These are phyloP conservation scores for Danielozyma ontarioensis DNA, from an alignment of 805 yeast genomes.

Conservation along the genomic window DNA sequence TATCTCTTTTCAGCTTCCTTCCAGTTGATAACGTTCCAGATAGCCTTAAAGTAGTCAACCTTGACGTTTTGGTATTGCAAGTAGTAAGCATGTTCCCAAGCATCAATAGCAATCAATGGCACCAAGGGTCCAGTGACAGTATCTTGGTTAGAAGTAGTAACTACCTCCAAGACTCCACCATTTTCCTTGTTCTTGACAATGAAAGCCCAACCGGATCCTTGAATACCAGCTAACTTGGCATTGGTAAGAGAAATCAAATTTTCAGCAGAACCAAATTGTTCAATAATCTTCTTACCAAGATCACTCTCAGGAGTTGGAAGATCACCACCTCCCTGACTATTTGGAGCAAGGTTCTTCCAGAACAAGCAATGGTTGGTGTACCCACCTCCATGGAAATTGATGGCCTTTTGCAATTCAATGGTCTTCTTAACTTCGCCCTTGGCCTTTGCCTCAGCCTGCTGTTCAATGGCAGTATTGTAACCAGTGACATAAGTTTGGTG, in stretches of 20 bases:
- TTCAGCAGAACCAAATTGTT: constrained; percentile 43
- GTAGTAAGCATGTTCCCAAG: constrained; percentile 53
- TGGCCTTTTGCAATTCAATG: constrained; percentile 39
- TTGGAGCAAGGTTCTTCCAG: constrained; percentile 47
- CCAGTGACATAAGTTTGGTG: constrained; percentile 48
- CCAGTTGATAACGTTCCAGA: constrained; percentile 50
- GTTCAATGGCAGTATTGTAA: constrained; percentile 41
- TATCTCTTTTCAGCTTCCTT: constrained; percentile 44
- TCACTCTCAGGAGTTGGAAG: constrained; percentile 21
- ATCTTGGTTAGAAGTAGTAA: constrained; percentile 45
- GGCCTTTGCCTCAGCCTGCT: constrained; percentile 28
- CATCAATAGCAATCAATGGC: constrained; percentile 47
- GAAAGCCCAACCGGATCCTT: constrained; percentile 53
- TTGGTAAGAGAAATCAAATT: constrained; percentile 37
- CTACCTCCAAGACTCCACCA: constrained; percentile 39
- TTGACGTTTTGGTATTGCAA: constrained; percentile 49
- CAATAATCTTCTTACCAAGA: constrained; percentile 31
- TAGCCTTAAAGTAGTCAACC: constrained; percentile 45
- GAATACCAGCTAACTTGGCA: constrained; percentile 42
- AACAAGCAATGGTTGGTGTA: constrained; percentile 46
- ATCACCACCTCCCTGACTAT: constrained; percentile 35
- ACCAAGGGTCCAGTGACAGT: constrained; percentile 40
- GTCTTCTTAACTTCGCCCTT: constrained; percentile 36
- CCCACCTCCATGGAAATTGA: constrained; percentile 49
- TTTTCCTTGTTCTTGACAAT: constrained; percentile 42